These are phyloP conservation scores for Mycena venus DNA, from an alignment of 768 basidiomycete genomes.

Conservation along the genomic window DNA sequence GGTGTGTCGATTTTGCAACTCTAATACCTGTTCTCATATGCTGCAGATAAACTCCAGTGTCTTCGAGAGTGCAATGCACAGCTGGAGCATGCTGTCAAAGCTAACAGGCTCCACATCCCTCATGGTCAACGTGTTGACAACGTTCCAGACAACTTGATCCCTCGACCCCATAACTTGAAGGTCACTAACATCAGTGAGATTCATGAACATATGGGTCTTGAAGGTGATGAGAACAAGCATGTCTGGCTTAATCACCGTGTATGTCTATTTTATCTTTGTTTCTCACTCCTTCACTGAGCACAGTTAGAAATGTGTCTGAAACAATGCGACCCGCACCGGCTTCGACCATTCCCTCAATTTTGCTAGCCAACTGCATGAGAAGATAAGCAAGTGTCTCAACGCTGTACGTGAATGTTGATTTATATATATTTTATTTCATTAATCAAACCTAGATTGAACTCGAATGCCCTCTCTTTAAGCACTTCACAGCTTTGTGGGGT, in stretches of 20 bases:
- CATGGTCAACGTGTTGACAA: no score
- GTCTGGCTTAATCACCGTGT: not conserved
- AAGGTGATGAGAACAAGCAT: not conserved
- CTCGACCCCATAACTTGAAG: not conserved
- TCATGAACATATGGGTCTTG: not conserved
- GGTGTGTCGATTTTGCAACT: no score
- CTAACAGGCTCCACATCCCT: no score
- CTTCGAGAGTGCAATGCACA: no score
- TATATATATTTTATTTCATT: not conserved
- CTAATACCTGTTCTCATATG: no score
- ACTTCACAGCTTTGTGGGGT: not conserved
- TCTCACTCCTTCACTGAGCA: not conserved
- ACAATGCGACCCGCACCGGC: not conserved
- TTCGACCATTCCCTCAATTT: not conserved
- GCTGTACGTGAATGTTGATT: not conserved
- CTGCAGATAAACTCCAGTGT: no score
- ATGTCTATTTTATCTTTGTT: not conserved
- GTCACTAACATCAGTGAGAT: not conserved
- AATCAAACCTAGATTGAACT: not conserved
- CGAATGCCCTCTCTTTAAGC: constrained; percentile 7
- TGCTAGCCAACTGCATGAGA: not conserved
- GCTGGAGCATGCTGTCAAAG: no score
- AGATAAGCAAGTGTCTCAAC: not conserved
- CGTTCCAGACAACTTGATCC: not conserved
- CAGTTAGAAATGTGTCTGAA: not conserved